Conservation (phyloP, 139 green algal genomes). For the Picochlorum sp. region DNA sequence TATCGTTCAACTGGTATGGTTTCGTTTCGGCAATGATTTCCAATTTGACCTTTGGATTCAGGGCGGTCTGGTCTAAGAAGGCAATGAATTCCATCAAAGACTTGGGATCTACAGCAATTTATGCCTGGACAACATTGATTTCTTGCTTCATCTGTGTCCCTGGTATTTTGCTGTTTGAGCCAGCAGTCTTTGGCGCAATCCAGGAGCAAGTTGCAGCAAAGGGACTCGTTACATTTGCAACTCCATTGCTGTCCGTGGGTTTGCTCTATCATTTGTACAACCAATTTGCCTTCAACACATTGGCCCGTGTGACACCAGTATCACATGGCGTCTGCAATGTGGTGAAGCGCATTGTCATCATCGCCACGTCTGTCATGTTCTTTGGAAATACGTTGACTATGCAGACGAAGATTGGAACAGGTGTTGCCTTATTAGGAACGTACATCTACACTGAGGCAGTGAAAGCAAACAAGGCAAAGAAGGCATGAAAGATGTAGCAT, state of each 20-base stretch:
- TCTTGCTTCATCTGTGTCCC: conserved; percentile 83
- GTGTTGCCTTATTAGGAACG: conserved; percentile 53
- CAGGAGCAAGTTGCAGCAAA: conserved; percentile 9
- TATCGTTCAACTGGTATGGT: conserved; percentile 95
- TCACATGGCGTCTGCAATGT: conserved; percentile 99
- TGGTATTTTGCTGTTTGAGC: conserved; percentile 70
- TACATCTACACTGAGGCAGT: conserved; percentile 68
- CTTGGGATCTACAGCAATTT: conserved; percentile 82
- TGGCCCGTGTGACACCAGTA: conserved; percentile 87
- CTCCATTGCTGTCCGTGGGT: conserved; percentile 72
- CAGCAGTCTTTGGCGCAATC: conserved; percentile 21
- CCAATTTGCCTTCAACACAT: conserved; percentile 98
- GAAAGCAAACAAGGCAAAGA: conserved; percentile 12
- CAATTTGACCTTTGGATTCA: conserved; percentile 90
- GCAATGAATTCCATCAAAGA: conserved; percentile 70
- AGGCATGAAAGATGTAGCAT: not conserved
- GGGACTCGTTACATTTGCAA: conserved; percentile 62
- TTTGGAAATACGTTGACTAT: conserved; percentile 70
- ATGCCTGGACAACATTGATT: conserved; percentile 96
- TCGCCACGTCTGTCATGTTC: conserved; percentile 74
- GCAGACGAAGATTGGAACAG: conserved; percentile 68
- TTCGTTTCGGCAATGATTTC: conserved; percentile 89
- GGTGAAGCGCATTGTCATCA: conserved; percentile 98
- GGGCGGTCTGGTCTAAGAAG: conserved; percentile 83
- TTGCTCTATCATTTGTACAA: conserved; percentile 99